Base-by-base conservation (phyloP, 176 grass and related monocot genomes). In the Aechmea fasciata region DNA sequence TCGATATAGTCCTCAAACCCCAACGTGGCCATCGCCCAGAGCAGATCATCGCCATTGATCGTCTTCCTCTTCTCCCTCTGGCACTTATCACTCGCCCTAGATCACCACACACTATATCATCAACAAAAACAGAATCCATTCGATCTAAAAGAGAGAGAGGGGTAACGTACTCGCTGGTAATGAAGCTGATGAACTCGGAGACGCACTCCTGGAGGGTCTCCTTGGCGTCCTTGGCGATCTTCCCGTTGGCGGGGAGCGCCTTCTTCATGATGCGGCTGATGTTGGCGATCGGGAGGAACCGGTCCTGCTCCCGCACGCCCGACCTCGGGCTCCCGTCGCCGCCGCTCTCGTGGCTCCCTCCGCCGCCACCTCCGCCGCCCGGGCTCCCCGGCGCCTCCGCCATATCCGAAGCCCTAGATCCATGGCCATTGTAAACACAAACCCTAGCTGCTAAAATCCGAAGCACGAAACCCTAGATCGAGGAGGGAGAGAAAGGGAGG, bases 231-330 rank as follows among this genome's bases (percentile, higher is more conserved):
- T 99, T 99, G 48, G 95, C 95, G 73, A 99, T 99, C 84, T 99
- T 99, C 48, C 87, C 90, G 85, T 99, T 99, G 25, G 95, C 90
- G 24, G 95, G 95, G 14, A 99, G 82, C 33, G 90, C 95, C 87
- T 99, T 99, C 83, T 99, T 99, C 95, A 99, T 99, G 84, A 99
- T 94, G 47, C 95, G 85, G 85, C 95, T 99, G 81, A 99, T 99
- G 82, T 99, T 99, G 52, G 95, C 95, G 85, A 99, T 99, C 55
- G 95, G 95, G 26, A 99, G 83, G 76, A 94, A 99, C 22, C 95
- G 63, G 78, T 99, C 95, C 83, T 99, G 95, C 80, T 99, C 95
- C 73, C 85, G 63, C 69, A 88, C 82, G 22, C 81, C 81, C 7
- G 78, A 83, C 48, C 63, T 66, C 33, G 84, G 84, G 71, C 84